A percentile compares a stretch with the other conserved stretches of the same genome.
Conservation (phyloP, 1,284 basidiomycete genomes). For the Boletus subluridellus region DNA sequence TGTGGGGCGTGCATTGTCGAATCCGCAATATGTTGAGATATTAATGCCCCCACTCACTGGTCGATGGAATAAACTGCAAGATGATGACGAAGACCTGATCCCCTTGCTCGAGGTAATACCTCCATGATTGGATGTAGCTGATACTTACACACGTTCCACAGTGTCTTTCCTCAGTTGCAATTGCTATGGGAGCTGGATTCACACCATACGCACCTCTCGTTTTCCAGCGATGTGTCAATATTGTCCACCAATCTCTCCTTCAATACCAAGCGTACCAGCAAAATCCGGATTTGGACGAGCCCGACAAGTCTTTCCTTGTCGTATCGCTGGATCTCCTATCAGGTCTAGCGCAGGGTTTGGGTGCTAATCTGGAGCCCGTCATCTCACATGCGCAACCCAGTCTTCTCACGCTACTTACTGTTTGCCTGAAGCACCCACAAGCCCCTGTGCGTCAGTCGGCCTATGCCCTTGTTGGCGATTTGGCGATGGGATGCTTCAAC, state of each 20-base stretch:
- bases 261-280: slow-evolving; percentile 83
- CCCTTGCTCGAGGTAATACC: slow-evolving; percentile 82
- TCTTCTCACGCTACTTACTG: slow-evolving; percentile 73
- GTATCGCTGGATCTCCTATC: slow-evolving; percentile 95
- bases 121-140: not conserved
- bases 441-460: slow-evolving; percentile 94
- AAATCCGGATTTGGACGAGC: slow-evolving; percentile 85
- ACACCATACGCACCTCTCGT: slow-evolving; percentile 86
- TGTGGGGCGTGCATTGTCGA: slow-evolving; percentile 85
- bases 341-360: slow-evolving; percentile 92
- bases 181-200: slow-evolving; percentile 93
- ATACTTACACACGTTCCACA: slow-evolving; percentile 36
- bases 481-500: slow-evolving; percentile 93
- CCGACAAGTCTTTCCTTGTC: slow-evolving; percentile 94
- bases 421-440: slow-evolving; percentile 92
- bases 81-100: slow-evolving; percentile 91
- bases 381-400: slow-evolving; percentile 70
- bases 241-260: slow-evolving; percentile 80
- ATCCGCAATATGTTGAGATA: slow-evolving; percentile 86
- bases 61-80: slow-evolving; percentile 85
- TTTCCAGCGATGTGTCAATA: slow-evolving; percentile 86
- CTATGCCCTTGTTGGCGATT: slow-evolving; percentile 95
- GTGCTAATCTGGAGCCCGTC: slow-evolving; percentile 69
- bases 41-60: slow-evolving; percentile 93
- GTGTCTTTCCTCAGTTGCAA: slow-evolving; percentile 97